Evolutionary conservation across 2,329 filamentous ascomycete species (phyloP), one percentile per base, ranked within the genome.

Genomic region (Aspergillus piperis): DNA sequence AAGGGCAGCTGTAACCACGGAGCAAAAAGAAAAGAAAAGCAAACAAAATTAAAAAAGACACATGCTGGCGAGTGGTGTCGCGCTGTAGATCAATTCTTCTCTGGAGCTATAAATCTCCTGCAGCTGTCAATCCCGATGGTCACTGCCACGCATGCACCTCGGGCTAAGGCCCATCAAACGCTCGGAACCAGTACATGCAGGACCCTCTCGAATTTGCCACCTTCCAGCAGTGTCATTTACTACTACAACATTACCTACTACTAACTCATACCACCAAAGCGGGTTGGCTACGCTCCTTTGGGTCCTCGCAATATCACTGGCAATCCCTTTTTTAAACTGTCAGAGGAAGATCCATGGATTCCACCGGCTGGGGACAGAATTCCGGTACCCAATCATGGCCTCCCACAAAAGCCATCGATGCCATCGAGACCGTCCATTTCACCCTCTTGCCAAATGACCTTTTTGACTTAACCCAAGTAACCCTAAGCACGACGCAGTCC

Each of bases 371-470:
- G 56, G 56, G 50, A 48, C 56, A 38, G 15, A 17, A 25, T 38
- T 17, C 23, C 49, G 56, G 56, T 58, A 58, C 56, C 56, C 56
- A 58, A 58, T 58, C 56, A 58, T 42, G 38, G 10, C 21, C 38
- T 21, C 17, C 41, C 52, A 11, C 11, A 47, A 23, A 58, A 54
- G 49, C 49, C 49, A 38, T 58, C 50, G 25, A 51, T 58, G 50
- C 49, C 21, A 58, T 54, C 25, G 52, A 54, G 39, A 42, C 39
- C 52, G 7, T 44, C 39, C 25, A 27, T 32, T 54, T 44, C 23
- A 25, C 25, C 11, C 39, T 21, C 19, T 38, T 53, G 38, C 50
- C 32, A 39, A 53, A 23, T n/a, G 32, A 23, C 19, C 50, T 39
- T 39, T 39, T 32, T 17, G 47, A 49, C n/a, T 49, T 30, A 49